Conservation (phyloP, 257 asterid genomes). For the Solanum bukasovii region DNA sequence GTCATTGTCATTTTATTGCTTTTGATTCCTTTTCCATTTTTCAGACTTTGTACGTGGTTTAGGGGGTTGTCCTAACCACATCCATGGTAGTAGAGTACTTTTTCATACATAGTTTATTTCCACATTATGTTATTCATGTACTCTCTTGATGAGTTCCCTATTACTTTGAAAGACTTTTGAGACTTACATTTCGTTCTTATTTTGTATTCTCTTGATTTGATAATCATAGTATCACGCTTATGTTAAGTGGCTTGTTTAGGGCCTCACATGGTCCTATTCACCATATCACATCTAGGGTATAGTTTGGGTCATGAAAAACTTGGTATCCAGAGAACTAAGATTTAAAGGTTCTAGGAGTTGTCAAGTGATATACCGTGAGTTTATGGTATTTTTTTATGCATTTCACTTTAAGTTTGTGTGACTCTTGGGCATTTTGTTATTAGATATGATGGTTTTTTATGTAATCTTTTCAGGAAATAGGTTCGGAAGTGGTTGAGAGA, state of each 20-base stretch:
- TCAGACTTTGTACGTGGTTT: no score
- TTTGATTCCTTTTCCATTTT: no score
- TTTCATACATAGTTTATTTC: not conserved
- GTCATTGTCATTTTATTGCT: no score
- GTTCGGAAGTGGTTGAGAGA: no score
- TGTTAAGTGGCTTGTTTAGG: not conserved
- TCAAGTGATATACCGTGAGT: no score
- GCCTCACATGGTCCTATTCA: not conserved
- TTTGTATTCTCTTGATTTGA: no score
- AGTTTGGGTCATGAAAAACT: not conserved
- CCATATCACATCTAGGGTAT: not conserved
- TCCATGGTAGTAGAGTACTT: no score
- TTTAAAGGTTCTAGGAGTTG: no score
- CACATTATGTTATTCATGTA: no score
- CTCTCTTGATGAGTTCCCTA: not conserved
- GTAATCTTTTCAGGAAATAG: no score
- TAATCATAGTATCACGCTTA: not conserved
- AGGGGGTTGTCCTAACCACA: no score
- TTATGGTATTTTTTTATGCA: not conserved
- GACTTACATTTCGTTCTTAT: not conserved
- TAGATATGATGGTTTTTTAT: not conserved
- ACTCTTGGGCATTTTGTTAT: not conserved
- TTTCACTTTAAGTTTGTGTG: not conserved
- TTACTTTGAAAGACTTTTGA: not conserved
- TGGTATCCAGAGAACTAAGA: no score